phyloP scores from a whole-genome alignment of 495 filamentous ascomycete species.

The Hypoxylon fragiforme region DNA sequence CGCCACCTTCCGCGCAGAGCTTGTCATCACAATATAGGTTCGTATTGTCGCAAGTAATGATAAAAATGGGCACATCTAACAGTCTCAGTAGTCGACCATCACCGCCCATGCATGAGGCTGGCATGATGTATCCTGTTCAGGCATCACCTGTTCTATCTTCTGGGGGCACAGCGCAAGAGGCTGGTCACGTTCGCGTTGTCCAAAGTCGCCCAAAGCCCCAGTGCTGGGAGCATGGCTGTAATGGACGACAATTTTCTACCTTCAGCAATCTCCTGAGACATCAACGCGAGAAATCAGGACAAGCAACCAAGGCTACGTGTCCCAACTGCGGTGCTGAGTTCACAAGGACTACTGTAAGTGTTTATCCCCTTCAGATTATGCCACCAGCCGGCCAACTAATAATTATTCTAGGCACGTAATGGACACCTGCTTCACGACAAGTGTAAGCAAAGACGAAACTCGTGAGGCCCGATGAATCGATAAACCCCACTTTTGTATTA shows the following conservation, averaged over 20 bases:
- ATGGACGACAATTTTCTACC: constrained; percentile 89
- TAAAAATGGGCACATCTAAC: constrained; percentile 23
- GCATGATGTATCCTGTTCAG: constrained; percentile 50
- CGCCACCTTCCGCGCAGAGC: constrained; percentile 41
- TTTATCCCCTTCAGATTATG: neutral
- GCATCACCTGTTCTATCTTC: constrained; percentile 34
- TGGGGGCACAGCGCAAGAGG: constrained; percentile 36
- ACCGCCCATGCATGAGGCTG: constrained; percentile 43
- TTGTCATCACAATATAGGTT: constrained; percentile 53
- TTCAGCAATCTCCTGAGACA: constrained; percentile 93
- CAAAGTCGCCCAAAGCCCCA: constrained; percentile 83
- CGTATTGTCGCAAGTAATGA: constrained; percentile 5
- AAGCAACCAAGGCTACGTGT: constrained; percentile 81
- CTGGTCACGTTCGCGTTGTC: constrained; percentile 66
- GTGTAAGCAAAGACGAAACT: constrained; percentile 69
- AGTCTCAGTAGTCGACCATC: constrained; percentile 37
- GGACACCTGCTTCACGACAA: constrained; percentile 88
- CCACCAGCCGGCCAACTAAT: constrained; percentile 7
- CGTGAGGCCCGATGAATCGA: constrained; percentile 26
- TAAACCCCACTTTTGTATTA: constrained; percentile 13
- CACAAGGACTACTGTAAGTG: constrained; percentile 71
- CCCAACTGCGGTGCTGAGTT: constrained; percentile 90
- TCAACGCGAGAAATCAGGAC: constrained; percentile 91
- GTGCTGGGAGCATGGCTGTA: constrained; percentile 96
- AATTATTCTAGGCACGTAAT: constrained; percentile 63